Evolutionary conservation across 2,329 filamentous ascomycete species (phyloP), one percentile per base, ranked within the genome.

Genomic region (Raffaelea albimanens): DNA sequence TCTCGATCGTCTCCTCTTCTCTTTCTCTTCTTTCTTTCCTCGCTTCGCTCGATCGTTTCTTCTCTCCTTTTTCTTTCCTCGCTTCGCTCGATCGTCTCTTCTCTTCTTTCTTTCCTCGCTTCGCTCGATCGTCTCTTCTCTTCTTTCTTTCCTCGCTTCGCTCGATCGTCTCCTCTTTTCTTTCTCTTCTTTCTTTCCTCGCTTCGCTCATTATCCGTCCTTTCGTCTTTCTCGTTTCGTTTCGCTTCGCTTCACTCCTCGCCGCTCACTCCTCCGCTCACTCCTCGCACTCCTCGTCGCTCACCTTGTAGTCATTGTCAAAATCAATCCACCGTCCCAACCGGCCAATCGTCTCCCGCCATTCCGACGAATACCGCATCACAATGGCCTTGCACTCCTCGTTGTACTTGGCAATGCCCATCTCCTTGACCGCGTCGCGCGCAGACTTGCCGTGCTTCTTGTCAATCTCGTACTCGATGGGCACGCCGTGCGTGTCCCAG

Each of bases 271-370:
- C n/a, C n/a, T n/a, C n/a, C n/a, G n/a, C 25, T 29, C 7, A 29
- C 25, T 13, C 7, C 7, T 29, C 25, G 7, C 25, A 29, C 25
- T n/a, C 7, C 5, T 8, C 7, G 11, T 33, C 31, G 44, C 50
- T 2, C 59, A 82, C 82, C 80, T 95, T 95, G 73, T 95, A 96
- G 64, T 96, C 88, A 58, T 95, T 93, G 66, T 97, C 91, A 58
- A 97, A 96, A 67, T 96, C 91, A 58, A 96, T 93, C 91, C 91
- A 97, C 49, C 91, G 83, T 48, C 91, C 91, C 38, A 97, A 69
- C 52, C 91, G 76, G 61, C 95, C 88, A 58, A 96, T 85, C 22
- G 88, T 95, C 53, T 81, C 70, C 58, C 88, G 80, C 91, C 91
- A 97, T 64, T 96, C 91, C 16, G 74, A 66, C 11, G 88, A 81